Evolutionary conservation across 495 filamentous ascomycete genomes (phyloP).

Genomic region (Aspergillus bridgeri): DNA sequence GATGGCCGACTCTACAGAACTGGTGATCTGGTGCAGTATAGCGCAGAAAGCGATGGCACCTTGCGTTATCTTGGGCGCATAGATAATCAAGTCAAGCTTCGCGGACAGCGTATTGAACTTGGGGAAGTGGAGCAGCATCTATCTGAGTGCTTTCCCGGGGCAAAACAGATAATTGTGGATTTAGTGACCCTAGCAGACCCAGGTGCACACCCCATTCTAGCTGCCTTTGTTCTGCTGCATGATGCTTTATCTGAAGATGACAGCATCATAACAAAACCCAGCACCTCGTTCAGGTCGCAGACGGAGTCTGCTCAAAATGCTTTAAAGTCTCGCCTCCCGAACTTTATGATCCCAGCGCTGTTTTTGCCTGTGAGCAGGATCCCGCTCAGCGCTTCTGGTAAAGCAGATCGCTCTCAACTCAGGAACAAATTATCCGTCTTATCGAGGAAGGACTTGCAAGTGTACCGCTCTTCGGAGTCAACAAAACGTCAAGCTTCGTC

Average conservation of each 20-base stretch:
- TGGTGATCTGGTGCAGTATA: conserved; percentile 42
- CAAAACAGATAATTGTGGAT: neutral
- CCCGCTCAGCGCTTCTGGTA: neutral
- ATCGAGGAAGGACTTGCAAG: neutral
- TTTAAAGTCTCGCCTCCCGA: neutral
- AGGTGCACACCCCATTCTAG: neutral
- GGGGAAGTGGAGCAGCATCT: conserved; percentile 31
- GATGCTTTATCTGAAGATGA: neutral
- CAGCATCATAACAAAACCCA: neutral
- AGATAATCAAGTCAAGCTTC: conserved; percentile 53
- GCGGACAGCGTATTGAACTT: conserved; percentile 51
- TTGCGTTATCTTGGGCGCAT: conserved; percentile 47
- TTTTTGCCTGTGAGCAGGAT: neutral
- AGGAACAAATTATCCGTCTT: neutral
- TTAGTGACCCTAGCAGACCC: neutral
- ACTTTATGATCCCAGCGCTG: neutral
- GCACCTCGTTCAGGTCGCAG: neutral
- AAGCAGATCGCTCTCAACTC: neutral
- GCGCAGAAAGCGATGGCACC: conserved; percentile 29
- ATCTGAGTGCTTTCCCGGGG: neutral
- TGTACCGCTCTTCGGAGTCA: neutral
- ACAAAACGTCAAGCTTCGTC: neutral
- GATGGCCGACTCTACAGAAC: conserved; percentile 27
- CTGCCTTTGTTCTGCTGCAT: neutral
- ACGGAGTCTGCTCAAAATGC: neutral